Conservation (phyloP, 192 early-diverging fungal genomes). For the Thoreauomyces humboldtii region DNA sequence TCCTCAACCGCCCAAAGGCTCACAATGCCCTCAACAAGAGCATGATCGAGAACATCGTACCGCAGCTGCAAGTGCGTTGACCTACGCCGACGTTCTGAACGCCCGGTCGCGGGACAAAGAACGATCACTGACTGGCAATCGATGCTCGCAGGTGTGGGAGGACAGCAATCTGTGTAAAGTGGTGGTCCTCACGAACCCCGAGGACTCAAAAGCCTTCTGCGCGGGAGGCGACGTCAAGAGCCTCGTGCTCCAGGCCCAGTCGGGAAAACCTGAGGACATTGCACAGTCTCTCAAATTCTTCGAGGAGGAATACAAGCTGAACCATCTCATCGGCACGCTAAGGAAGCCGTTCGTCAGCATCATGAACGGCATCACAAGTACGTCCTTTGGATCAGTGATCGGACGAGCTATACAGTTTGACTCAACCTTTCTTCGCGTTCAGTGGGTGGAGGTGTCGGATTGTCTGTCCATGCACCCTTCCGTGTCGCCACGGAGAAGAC, state of each 20-base stretch:
- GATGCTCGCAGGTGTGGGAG: conserved; percentile 68
- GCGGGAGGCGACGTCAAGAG: conserved; percentile 71
- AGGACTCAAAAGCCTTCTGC: conserved; percentile 75
- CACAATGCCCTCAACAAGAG: conserved; percentile 81
- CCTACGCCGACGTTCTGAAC: no score
- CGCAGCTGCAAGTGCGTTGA: conserved; percentile 66
- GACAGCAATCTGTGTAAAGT: conserved; percentile 84
- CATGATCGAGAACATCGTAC: conserved; percentile 81
- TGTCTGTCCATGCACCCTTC: conserved; percentile 94
- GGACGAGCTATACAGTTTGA: not conserved
- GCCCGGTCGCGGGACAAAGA: not conserved
- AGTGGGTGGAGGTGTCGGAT: conserved; percentile 98
- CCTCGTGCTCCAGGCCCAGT: conserved; percentile 9
- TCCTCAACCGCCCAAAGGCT: conserved; percentile 65
- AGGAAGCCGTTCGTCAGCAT: conserved; percentile 86
- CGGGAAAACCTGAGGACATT: conserved; percentile 34
- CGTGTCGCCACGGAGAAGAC: conserved; percentile 95
- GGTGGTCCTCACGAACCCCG: conserved; percentile 76
- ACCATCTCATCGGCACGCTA: conserved; percentile 87
- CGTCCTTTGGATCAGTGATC: conserved; percentile 2
- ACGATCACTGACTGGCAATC: not conserved
- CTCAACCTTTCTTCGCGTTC: conserved; percentile 1
- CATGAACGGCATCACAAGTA: conserved; percentile 69
- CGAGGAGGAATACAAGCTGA: conserved; percentile 85
- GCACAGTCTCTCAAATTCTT: conserved; percentile 74